These are phyloP conservation scores for Inonotus obliquus DNA, from an alignment of 1,284 basidiomycete genomes.

Conservation along the genomic window DNA sequence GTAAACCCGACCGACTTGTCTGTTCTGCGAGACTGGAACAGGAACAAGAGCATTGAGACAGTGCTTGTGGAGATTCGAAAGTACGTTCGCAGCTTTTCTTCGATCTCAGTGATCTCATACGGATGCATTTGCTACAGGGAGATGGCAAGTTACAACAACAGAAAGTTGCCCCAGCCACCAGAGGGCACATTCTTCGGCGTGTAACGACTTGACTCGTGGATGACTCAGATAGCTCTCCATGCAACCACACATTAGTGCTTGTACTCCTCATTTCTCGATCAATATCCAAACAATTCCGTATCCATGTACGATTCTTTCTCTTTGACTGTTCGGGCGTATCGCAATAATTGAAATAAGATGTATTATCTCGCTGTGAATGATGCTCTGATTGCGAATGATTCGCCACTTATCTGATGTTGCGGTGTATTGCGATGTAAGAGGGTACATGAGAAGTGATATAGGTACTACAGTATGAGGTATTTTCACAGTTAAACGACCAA, in stretches of 20 bases:
- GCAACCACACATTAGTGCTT: constrained; percentile 6
- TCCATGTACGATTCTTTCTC: not conserved
- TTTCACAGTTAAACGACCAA: not conserved
- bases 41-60: constrained; percentile 77
- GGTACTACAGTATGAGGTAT: too few relatives aligned
- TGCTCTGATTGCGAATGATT: not conserved
- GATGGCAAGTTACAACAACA: constrained; percentile 88
- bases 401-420: not conserved
- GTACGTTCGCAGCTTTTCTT: constrained; percentile 39
- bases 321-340: not conserved
- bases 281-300: not conserved
- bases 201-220: not conserved
- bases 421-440: too few relatives aligned
- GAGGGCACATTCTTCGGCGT: constrained; percentile 76
- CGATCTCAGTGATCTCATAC: not conserved
- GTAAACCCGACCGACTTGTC: constrained; percentile 71
- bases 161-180: constrained; percentile 92
- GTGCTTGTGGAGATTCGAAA: constrained; percentile 87
- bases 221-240: not conserved
- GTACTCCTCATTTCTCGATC: not conserved
- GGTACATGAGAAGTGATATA: too few relatives aligned
- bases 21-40: constrained; percentile 71
- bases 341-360: not conserved
- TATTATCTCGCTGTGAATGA: not conserved
- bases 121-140: constrained; percentile 52